phyloP scores from a whole-genome alignment of 2,329 filamentous ascomycete genomes.

The Hortaea sp. region DNA sequence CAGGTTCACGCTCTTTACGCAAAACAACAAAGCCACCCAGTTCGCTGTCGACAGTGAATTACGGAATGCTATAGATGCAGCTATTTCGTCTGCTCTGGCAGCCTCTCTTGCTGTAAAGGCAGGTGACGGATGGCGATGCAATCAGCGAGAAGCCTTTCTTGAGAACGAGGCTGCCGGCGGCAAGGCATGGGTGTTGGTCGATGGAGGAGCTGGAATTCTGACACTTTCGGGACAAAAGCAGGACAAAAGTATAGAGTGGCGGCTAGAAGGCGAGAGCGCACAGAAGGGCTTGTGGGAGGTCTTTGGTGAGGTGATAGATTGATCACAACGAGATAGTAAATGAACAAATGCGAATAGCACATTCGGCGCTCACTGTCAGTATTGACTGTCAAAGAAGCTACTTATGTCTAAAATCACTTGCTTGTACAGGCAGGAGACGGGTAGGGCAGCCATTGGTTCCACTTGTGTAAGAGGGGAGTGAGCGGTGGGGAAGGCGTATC shows the following conservation, averaged over 20 bases:
- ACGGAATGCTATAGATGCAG: slow-evolving; percentile 4
- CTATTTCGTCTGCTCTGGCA: slow-evolving; percentile 8
- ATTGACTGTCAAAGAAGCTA: too few relatives aligned
- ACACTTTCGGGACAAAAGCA: slow-evolving; percentile 5
- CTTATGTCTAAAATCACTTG: too few relatives aligned
- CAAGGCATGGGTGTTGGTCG: slow-evolving; percentile 6
- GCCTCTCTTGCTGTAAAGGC: slow-evolving; percentile 2
- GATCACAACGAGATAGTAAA: not conserved
- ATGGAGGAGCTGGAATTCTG: slow-evolving; percentile 2
- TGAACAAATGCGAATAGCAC: too few relatives aligned
- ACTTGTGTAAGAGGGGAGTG: too few relatives aligned
- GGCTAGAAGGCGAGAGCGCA: not conserved
- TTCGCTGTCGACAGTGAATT: slow-evolving; percentile 7
- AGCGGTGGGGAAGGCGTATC: too few relatives aligned
- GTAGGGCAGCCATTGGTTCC: too few relatives aligned
- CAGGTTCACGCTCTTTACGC: slow-evolving; percentile 3
- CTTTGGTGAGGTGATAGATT: not conserved
- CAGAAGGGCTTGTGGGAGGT: slow-evolving; percentile 6
- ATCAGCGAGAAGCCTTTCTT: slow-evolving; percentile 13
- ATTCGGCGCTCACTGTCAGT: too few relatives aligned
- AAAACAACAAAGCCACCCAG: not conserved
- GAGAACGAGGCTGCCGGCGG: slow-evolving; percentile 3
- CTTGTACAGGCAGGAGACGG: too few relatives aligned
- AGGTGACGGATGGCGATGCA: slow-evolving; percentile 13
- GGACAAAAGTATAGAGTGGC: slow-evolving; percentile 8